Conservation (phyloP, 192 early-diverging fungal species). For the Haplosporangium gracile region DNA sequence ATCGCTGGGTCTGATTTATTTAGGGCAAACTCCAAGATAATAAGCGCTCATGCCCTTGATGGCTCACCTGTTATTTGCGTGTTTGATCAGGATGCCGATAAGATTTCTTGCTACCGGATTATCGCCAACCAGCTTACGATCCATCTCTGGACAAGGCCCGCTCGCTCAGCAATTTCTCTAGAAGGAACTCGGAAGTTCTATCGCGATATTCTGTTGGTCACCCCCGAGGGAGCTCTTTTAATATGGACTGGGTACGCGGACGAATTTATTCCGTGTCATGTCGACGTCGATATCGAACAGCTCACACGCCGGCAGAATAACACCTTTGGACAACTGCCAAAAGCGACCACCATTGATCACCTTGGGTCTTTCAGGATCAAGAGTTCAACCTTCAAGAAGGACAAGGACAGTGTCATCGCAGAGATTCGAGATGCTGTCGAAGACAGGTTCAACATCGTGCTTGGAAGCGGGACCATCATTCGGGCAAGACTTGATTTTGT, state of each 20-base stretch:
- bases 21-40: conserved; percentile 33
- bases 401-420: conserved; percentile 9
- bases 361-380: background rate
- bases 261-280: conserved; percentile 45
- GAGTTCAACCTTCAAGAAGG: conserved; percentile 1
- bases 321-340: background rate
- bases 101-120: conserved; percentile 26
- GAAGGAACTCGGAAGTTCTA: conserved; percentile 47
- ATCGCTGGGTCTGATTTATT: background rate
- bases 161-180: conserved; percentile 56
- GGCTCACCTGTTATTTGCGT: conserved; percentile 45
- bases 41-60: conserved; percentile 48
- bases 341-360: background rate
- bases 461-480: conserved; percentile 34
- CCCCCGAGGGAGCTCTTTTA: conserved; percentile 36
- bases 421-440: conserved; percentile 57
- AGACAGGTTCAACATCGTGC: conserved; percentile 50
- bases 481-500: conserved; percentile 50
- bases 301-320: background rate
- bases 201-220: conserved; percentile 58
- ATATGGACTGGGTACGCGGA: conserved; percentile 56
- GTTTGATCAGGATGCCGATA: conserved; percentile 26
- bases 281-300: background rate
- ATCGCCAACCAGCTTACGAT: conserved; percentile 15
- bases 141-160: conserved; percentile 43